Conservation (phyloP, 768 basidiomycete genomes). For the Lactifluus pinguis region DNA sequence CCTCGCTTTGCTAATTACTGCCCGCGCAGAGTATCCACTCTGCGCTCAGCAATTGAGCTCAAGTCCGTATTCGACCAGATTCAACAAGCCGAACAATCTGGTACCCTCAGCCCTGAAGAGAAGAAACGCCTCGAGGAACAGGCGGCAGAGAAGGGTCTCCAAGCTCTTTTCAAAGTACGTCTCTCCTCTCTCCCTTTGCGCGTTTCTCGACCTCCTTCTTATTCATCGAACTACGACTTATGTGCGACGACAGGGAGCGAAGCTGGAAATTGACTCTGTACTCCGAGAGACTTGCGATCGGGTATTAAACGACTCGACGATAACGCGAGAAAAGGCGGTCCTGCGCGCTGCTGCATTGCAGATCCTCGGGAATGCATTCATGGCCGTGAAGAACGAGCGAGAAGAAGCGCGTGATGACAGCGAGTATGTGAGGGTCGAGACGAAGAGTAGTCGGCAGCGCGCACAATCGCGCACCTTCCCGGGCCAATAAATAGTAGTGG, state of each 20-base stretch:
- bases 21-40: slow-evolving; percentile 59
- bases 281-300: slow-evolving; percentile 83
- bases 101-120: slow-evolving; percentile 70
- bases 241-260: slow-evolving; percentile 52
- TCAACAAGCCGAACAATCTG: slow-evolving; percentile 80
- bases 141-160: slow-evolving; percentile 86
- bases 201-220: background rate
- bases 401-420: slow-evolving; percentile 43
- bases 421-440: slow-evolving; percentile 80
- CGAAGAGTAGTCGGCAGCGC: slow-evolving; percentile 49
- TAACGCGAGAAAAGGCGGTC: slow-evolving; percentile 49
- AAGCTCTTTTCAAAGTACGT: slow-evolving; percentile 79
- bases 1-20: background rate
- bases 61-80: slow-evolving; percentile 90
- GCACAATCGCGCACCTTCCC: background rate
- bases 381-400: slow-evolving; percentile 59
- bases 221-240: background rate
- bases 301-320: slow-evolving; percentile 49
- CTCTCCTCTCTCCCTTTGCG: background rate
- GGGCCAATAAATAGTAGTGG: background rate
- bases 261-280: slow-evolving; percentile 85
- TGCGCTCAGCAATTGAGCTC: slow-evolving; percentile 80
- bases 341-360: slow-evolving; percentile 76
- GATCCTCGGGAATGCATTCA: slow-evolving; percentile 75
- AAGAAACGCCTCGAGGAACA: slow-evolving; percentile 80